Evolutionary conservation across 2,329 filamentous ascomycete species (phyloP), one percentile per base, ranked within the genome.

Genomic region (Curvularia sp.): DNA sequence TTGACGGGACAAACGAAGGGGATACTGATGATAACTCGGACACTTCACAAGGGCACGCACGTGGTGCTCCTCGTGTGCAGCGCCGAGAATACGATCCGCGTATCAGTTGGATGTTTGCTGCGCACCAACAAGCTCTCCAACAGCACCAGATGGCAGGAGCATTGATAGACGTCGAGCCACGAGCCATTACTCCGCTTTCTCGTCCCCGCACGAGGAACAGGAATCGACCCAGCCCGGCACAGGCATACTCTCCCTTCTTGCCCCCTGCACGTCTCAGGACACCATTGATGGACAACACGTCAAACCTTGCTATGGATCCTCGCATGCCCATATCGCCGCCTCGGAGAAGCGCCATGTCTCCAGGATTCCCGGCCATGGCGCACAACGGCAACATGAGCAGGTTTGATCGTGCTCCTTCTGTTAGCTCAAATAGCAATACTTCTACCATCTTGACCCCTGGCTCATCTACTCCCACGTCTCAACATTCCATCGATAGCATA

Each of bases 71-170:
- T 9, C 69, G 69, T 28, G 62, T 66, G 38, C 68, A 69, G 42
- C 75, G 64, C 20, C 71, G 71, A 54, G 74, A 77, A 54, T 79
- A 79, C 35, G 71, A 79, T 63, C 77, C 77, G 5, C 70, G 76
- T 38, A 78, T 79, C 53, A 78, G 77, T 58, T 74, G 71, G 67
- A 76, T 78, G 65, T 79, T 79, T 54, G 76, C 77, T 59, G 72
- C 77, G 31, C 77, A 79, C 43, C 76, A 76, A 57, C 72, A 70
- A 41, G 74, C 75, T 26, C 67, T 79, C 33, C 72, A 74, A 49
- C 70, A 75, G 46, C 68, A 74, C 24, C 69, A 74, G 55, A 68
- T 68, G 57, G 65, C 64, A 15, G 72, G 71, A 18, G 64, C 68
- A 6, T 60, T 76, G 38, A 67, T 78, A 55, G 76, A 78, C 51